Evolutionary conservation across 116 monocot genomes (phyloP), one percentile per base, ranked within the genome.

Genomic region (Zostera marina): DNA sequence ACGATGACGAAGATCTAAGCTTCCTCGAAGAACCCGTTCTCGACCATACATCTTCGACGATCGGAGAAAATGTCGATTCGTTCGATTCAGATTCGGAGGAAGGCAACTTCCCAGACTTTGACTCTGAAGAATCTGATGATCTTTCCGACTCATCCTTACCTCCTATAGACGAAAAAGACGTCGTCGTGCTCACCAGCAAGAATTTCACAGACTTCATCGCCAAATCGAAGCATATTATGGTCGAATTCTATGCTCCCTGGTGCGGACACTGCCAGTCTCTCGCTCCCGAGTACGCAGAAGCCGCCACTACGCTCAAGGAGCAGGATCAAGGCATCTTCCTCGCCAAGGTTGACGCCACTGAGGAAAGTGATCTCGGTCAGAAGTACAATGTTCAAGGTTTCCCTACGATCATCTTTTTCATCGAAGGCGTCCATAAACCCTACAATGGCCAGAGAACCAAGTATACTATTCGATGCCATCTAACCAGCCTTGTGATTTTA

Each of bases 161-260:
- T 2, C 2, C 59, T 23, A 17, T 84, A 16, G 88, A 94, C 49
- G 94, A 94, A 59, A 84, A 68, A 68, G 83, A 94, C 44, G 88
- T 94, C 19, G 77, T 84, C 52, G 73, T 94, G 16, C 72, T 94
- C 9, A 67, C 77, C 21, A 77, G 56, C 7, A 63, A 56, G 21
- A 94, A 94, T 73, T 94, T 88, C 82, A 75, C 68, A 25, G 62
- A 70, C 19, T 94, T 94, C 67, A 20, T 94, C 19, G 53, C 68
- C 46, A 47, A 59, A 41, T 61, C 66, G 22, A 63, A 67, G 58
- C 76, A 94, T 70, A 84, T 84, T 49, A 69, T 94, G 84, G 88
- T 94, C 46, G 88, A 94, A 71, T 94, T 94, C 77, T 94, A 84
- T 66, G 94, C 94, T n/a, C 88, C 94, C 38, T 93, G 93, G 93